These are phyloP conservation scores for Lasiodiplodia hormozganensis DNA, from an alignment of 2,329 filamentous ascomycete genomes.

Conservation along the genomic window DNA sequence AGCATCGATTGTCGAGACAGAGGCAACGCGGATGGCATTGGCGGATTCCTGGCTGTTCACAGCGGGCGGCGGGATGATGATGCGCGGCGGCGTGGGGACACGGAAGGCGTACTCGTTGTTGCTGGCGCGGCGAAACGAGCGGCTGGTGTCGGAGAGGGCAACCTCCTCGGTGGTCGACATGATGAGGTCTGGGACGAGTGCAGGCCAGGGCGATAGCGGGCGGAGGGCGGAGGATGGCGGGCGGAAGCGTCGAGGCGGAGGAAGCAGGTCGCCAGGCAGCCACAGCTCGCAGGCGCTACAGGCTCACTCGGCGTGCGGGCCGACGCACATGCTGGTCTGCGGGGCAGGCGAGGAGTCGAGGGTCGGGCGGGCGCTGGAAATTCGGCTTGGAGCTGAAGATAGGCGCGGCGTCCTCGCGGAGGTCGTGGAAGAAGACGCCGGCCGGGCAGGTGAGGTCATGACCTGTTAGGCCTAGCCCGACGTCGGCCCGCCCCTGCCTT, in stretches of 20 bases:
- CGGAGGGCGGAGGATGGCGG: neutral
- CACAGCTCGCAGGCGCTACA: slow-evolving; percentile 14
- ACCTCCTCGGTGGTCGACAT: slow-evolving; percentile 36
- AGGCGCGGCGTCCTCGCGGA: too few relatives aligned
- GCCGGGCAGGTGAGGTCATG: neutral
- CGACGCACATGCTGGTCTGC: slow-evolving; percentile 1
- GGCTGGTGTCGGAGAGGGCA: slow-evolving; percentile 39
- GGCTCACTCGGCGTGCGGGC: slow-evolving; percentile 10
- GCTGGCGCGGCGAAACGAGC: slow-evolving; percentile 36
- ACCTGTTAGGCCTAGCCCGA: neutral
- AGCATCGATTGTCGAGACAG: slow-evolving; percentile 19
- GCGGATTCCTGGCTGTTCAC: slow-evolving; percentile 20
- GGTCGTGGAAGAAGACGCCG: neutral
- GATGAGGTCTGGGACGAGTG: slow-evolving; percentile 10
- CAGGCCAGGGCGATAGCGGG: neutral
- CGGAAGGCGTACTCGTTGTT: slow-evolving; percentile 53
- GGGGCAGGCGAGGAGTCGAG: neutral
- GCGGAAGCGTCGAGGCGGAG: neutral
- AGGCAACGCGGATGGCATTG: slow-evolving; percentile 6
- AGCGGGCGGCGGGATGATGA: slow-evolving; percentile 55
- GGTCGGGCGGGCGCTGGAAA: neutral
- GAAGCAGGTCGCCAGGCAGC: slow-evolving; percentile 13
- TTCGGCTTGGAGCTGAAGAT: neutral
- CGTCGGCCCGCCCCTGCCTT: neutral
- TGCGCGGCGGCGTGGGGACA: slow-evolving; percentile 56